phyloP scores from a whole-genome alignment of 1,284 basidiomycete genomes.

The Rugosomyces carneus region DNA sequence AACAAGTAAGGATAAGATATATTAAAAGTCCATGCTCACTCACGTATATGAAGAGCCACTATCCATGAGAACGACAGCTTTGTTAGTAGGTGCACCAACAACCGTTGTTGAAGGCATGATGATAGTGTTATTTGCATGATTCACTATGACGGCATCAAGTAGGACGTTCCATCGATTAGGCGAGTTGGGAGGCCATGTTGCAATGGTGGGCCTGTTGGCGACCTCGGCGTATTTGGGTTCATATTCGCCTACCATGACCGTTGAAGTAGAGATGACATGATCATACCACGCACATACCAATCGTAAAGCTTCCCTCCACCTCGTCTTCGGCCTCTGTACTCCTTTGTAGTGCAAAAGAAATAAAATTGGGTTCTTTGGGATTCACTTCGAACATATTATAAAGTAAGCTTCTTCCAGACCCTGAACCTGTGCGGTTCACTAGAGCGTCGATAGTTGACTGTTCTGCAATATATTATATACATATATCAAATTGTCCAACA shows the following conservation, averaged over 20 bases:
- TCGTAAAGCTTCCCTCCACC: slow-evolving; percentile 60
- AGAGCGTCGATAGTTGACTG: slow-evolving; percentile 61
- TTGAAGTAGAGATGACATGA: not conserved
- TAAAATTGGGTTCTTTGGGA: slow-evolving; percentile 66
- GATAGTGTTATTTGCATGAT: slow-evolving; percentile 43
- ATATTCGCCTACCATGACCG: slow-evolving; percentile 46
- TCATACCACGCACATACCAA: slow-evolving; percentile 40
- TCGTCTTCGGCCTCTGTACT: slow-evolving; percentile 43
- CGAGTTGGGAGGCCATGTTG: slow-evolving; percentile 60
- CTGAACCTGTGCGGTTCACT: slow-evolving; percentile 50
- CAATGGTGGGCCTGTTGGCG: slow-evolving; percentile 45
- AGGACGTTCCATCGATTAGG: slow-evolving; percentile 72
- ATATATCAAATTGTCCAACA: no score
- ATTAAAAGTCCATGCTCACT: slow-evolving; percentile 22
- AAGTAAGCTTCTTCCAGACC: slow-evolving; percentile 60
- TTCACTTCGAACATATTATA: slow-evolving; percentile 70
- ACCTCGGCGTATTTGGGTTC: slow-evolving; percentile 56
- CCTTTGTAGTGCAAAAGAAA: slow-evolving; percentile 67
- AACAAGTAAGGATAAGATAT: slow-evolving; percentile 7
- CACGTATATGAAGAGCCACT: slow-evolving; percentile 76
- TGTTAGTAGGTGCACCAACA: slow-evolving; percentile 51
- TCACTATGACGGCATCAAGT: slow-evolving; percentile 61
- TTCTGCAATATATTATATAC: no score
- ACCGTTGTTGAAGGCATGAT: slow-evolving; percentile 49
- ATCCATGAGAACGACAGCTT: slow-evolving; percentile 68